Base-by-base conservation (phyloP, 768 basidiomycete genomes). In the Clitopilus passeckerianus region DNA sequence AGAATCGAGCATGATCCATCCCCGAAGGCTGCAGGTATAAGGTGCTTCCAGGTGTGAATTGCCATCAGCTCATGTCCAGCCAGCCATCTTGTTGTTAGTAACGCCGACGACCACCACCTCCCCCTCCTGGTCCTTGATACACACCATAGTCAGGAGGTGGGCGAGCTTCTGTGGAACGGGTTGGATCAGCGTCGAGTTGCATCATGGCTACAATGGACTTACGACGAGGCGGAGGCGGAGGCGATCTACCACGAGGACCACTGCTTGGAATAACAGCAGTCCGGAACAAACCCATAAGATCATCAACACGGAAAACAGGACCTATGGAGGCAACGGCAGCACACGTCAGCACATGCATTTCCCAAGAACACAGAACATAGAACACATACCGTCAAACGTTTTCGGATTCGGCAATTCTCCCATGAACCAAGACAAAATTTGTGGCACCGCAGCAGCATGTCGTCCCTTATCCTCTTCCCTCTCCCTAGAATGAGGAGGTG, bases 61-160 rank as follows among this genome's bases (percentile, higher is more conserved):
- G 7, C 27, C 27, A 30, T 30, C 27, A 30, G 27, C 27, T 30
- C 27, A 30, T 30, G 27, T 7, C 27, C 27, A 30, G 7, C 27
- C 27, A 30, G 27, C 27, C 27, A 30, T 7, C 37, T 41, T 41
- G 5, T 16, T n/a, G 37, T 60, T 30, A 68, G 55, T 67, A 68
- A n/a, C 67, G 61, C 37, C 70, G 64, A 18, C 68, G 46, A 41
- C 37, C 71, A 15, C 64, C 61, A 56, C 72, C 67, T 24, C 69
- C 70, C 23, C 71, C 70, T 44, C 70, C 69, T 24, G 90, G 91
- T n/a, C 90, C 90, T 69, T 87, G 87, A 64, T 93, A 93, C 16
- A 91, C 91, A 8, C 91, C 86, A 63, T 93, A 93, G 74, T 93
- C 91, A 41, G 91, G 91, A 18, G 91, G 90, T 24, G 91, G 91